These are phyloP conservation scores for Medicago ruthenica DNA, from an alignment of 306 rosid species.

Conservation along the genomic window DNA sequence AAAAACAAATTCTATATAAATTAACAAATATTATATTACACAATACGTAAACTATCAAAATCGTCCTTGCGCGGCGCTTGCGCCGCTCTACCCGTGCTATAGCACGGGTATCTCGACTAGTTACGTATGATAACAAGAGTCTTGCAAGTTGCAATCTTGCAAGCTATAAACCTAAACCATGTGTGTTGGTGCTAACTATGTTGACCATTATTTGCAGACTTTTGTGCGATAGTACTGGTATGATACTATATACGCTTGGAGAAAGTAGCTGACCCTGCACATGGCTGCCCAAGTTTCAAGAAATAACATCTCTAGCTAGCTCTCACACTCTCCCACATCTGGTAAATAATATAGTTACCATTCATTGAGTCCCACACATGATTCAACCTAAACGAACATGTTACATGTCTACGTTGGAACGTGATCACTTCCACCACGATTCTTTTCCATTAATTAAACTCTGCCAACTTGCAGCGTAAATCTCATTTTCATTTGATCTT, in stretches of 20 bases:
- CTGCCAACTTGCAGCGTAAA: too few species aligned
- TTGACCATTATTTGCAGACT: slow-evolving; percentile 52
- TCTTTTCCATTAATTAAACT: neutral
- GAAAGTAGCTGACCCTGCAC: slow-evolving; percentile 55
- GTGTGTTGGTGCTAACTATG: slow-evolving; percentile 33
- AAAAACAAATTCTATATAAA: too few species aligned
- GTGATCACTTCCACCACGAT: neutral
- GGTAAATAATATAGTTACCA: too few species aligned
- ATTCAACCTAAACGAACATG: slow-evolving; percentile 32
- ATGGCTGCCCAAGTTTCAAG: slow-evolving; percentile 47
- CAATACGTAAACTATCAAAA: too few species aligned
- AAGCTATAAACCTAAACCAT: slow-evolving; percentile 1
- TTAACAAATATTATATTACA: too few species aligned
- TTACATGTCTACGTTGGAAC: neutral
- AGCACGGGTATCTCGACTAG: too few species aligned
- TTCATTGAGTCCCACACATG: neutral
- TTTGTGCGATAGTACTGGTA: slow-evolving; percentile 37
- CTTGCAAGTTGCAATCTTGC: too few species aligned
- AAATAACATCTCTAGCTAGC: slow-evolving; percentile 11
- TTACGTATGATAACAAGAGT: too few species aligned
- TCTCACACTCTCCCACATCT: slow-evolving; percentile 16
- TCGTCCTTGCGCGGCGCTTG: too few species aligned
- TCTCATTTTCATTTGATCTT: too few species aligned
- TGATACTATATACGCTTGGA: slow-evolving; percentile 12
- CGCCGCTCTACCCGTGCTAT: too few species aligned